Evolutionary conservation across 2,329 filamentous ascomycete species (phyloP), one percentile per base, ranked within the genome.

Genomic region (Nothomitra cinnamomea): DNA sequence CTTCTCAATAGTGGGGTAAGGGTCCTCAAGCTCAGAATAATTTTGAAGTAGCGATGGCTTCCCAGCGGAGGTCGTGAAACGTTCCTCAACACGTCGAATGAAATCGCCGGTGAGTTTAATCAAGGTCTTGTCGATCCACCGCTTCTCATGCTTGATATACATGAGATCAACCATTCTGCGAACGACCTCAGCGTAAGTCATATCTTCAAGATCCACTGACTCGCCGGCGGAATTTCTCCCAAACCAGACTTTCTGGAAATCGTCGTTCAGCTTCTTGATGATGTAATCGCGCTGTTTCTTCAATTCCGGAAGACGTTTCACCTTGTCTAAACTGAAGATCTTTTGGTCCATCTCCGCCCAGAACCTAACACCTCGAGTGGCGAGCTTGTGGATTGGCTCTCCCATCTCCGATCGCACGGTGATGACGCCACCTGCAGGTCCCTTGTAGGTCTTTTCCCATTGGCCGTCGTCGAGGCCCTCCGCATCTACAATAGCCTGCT

Each of bases 311-410:
- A 95, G 74, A 42, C 88, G 83, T 75, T 95, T 95, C 64, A 90
- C 87, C 73, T 94, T 95, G 69, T 95, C 89, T 50, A 98, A 73
- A 64, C 81, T 85, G 74, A 98, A 98, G 63, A 98, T 96, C 71
- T 94, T 95, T 68, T 94, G 80, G 64, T 98, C 92, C 88, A 98
- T 95, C 71, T 98, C 94, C 51, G 88, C 83, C 92, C 92, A 98
- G 75, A 98, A 95, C 53, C 80, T 75, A 49, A 98, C 89, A 77
- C 92, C 92, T 56, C 94, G 85, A 50, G 92, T 98, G 15, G 92
- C 94, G 56, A 98, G 79, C 74, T 98, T 98, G 75, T 98, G 92
- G 57, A 98, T 98, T 4, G 92, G 94, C 74, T 98, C 92, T 47
- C 92, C 94, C 94, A 98, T 98, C 71, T 98, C 92, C 1, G 92